These are phyloP conservation scores for Pichia heedii DNA, from an alignment of 805 yeast genomes.

Conservation along the genomic window DNA sequence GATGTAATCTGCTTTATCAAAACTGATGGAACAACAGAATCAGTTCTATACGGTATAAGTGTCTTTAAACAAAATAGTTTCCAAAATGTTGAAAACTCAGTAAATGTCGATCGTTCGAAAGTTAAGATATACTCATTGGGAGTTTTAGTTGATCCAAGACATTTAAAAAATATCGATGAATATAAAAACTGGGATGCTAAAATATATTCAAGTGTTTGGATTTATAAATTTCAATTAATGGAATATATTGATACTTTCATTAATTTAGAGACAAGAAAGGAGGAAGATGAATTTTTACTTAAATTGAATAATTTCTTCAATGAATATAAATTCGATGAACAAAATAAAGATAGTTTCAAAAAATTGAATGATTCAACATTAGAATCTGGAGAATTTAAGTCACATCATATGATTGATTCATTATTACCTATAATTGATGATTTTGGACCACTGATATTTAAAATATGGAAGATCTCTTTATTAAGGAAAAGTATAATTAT, in stretches of 20 bases:
- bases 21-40: slow-evolving; percentile 14
- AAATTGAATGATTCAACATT: neutral
- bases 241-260: slow-evolving; percentile 23
- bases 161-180: slow-evolving; percentile 9
- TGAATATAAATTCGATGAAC: slow-evolving; percentile 4
- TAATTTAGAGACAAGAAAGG: slow-evolving; percentile 13
- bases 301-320: slow-evolving; percentile 2
- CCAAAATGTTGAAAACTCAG: slow-evolving; percentile 12
- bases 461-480: slow-evolving; percentile 53
- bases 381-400: slow-evolving; percentile 11
- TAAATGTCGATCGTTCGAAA: slow-evolving; percentile 28
- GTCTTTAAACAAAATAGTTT: slow-evolving; percentile 37
- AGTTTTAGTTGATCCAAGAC: slow-evolving; percentile 39
- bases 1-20: slow-evolving; percentile 50
- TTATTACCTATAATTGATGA: slow-evolving; percentile 37
- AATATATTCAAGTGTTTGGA: slow-evolving; percentile 35
- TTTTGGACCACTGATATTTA: slow-evolving; percentile 60
- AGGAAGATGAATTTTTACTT: slow-evolving; percentile 10
- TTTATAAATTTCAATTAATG: slow-evolving; percentile 30
- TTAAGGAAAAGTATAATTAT: slow-evolving; percentile 48
- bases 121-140: slow-evolving; percentile 62
- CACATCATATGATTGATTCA: slow-evolving; percentile 38
- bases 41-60: slow-evolving; percentile 39
- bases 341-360: too few relatives aligned
- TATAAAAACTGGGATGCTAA: slow-evolving; percentile 32